These are phyloP conservation scores for Cutaneotrichosporon daszewskae DNA, from an alignment of 1,284 basidiomycete genomes.

Conservation along the genomic window DNA sequence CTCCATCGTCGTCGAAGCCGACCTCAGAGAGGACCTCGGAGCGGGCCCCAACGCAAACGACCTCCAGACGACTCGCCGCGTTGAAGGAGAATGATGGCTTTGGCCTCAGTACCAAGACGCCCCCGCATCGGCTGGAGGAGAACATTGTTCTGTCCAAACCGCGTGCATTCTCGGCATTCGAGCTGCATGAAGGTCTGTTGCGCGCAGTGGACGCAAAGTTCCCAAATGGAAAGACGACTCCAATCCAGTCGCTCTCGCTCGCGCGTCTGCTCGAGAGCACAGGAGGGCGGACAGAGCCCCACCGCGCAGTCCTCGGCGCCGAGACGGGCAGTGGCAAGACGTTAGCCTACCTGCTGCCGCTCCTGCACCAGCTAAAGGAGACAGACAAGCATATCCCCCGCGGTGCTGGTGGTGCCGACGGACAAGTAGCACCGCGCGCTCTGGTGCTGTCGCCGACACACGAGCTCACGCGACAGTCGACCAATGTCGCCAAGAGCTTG, in stretches of 20 bases:
- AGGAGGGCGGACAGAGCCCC: not conserved
- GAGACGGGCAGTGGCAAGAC: slow-evolving; percentile 88
- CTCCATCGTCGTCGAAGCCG: too few relatives aligned
- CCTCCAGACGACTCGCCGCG: slow-evolving; percentile 3
- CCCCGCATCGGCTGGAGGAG: not conserved
- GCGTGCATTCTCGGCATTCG: slow-evolving; percentile 22
- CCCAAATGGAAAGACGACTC: slow-evolving; percentile 52
- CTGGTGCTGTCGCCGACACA: slow-evolving; percentile 80
- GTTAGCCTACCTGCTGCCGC: slow-evolving; percentile 76
- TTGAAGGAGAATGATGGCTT: too few relatives aligned
- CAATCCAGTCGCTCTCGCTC: slow-evolving; percentile 67
- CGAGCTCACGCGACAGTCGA: slow-evolving; percentile 73
- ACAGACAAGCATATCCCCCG: slow-evolving; percentile 24
- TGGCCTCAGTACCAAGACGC: too few relatives aligned
- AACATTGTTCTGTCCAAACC: slow-evolving; percentile 15
- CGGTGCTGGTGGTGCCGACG: not conserved
- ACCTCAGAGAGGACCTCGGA: too few relatives aligned
- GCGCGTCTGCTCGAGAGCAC: slow-evolving; percentile 52
- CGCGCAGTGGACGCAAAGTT: slow-evolving; percentile 56
- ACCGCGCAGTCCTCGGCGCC: slow-evolving; percentile 62
- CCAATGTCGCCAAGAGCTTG: slow-evolving; percentile 65
- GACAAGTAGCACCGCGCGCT: slow-evolving; percentile 55
- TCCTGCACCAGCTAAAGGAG: slow-evolving; percentile 69
- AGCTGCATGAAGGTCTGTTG: slow-evolving; percentile 58
- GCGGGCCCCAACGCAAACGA: slow-evolving; percentile 2